Base-by-base conservation (phyloP, 1,284 basidiomycete genomes). In the Earliella scabrosa region DNA sequence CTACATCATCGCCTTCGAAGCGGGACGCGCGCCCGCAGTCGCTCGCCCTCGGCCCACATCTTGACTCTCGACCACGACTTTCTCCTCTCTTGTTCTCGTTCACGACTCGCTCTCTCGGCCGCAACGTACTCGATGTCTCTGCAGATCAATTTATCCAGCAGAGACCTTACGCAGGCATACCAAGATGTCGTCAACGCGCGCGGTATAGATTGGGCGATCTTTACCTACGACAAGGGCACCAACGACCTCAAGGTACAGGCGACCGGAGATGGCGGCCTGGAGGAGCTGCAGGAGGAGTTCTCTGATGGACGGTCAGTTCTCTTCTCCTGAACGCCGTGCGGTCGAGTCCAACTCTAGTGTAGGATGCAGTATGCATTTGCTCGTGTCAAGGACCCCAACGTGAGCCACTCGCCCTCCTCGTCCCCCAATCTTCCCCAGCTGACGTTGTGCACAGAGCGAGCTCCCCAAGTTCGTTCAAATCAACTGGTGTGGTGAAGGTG, bases 331-430 rank as follows among this genome's bases (percentile, higher is more conserved):
- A n/a, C n/a, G n/a, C n/a, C n/a, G n/a, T n/a, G n/a, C n/a, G n/a
- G 10, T 5, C 32, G 3, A 34, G 5, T 14, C 21, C 20, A 40
- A 10, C 39, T 32, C 52, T 57, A 27, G 21, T 38, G 16, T 63
- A 95, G 93, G 64, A 95, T 98, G 52, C 95, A 98, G 75, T 99
- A 97, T 70, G 97, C 94, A 10, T 97, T 98, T 68, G 87, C 82
- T 3, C 82, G 93, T 56, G 94, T 98, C 38, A 85, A 85, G 58
- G 97, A 98, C 73, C 87, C 90, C 38, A 94, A 90, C 70, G 92
- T 95, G 64, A 56, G 85, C 27, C 11, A 32, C 73, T 46, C 48
- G 44, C 5, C 29, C 10, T 31, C 2, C 4, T 26, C 46, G 50
- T 46, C 38, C 45, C 23, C 24, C 23, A 26, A n/a, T 10, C 24